Conservation (phyloP, 495 filamentous ascomycete species). For the Aspergillus baeticus region DNA sequence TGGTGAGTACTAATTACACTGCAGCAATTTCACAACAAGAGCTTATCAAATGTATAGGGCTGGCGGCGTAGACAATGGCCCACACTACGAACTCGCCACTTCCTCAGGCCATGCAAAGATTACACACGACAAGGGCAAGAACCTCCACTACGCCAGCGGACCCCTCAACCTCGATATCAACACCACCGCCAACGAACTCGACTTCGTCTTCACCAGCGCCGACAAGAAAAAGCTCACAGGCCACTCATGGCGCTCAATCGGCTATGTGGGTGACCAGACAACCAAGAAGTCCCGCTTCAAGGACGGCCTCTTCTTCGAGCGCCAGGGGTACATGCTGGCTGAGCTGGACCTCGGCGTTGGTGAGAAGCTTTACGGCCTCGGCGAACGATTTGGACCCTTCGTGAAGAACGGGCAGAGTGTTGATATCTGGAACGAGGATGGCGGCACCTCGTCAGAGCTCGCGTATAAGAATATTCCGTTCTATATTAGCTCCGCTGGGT, state of each 20-base stretch:
- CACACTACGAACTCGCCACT: slow-evolving; percentile 62
- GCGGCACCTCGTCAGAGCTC: slow-evolving; percentile 67
- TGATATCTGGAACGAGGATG: slow-evolving; percentile 70
- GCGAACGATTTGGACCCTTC: slow-evolving; percentile 68
- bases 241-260: slow-evolving; percentile 59
- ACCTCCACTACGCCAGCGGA: slow-evolving; percentile 57
- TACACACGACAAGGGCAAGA: slow-evolving; percentile 38
- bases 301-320: slow-evolving; percentile 52
- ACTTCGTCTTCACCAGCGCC: slow-evolving; percentile 52
- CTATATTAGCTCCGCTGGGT: slow-evolving; percentile 65
- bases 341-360: slow-evolving; percentile 62
- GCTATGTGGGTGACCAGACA: slow-evolving; percentile 53
- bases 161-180: slow-evolving; percentile 52
- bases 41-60: slow-evolving; percentile 24
- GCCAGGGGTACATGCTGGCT: slow-evolving; percentile 60
- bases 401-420: slow-evolving; percentile 69
- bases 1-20: slow-evolving; percentile 50
- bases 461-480: slow-evolving; percentile 76
- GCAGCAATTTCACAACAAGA: not conserved
- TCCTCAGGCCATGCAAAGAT: slow-evolving; percentile 44
- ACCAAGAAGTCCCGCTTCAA: slow-evolving; percentile 46
- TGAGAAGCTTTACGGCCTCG: slow-evolving; percentile 67
- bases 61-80: slow-evolving; percentile 50
- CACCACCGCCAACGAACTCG: slow-evolving; percentile 52
- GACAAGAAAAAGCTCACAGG: slow-evolving; percentile 54